Base-by-base conservation (phyloP, 2,329 filamentous ascomycete genomes). In the Pestalotiopsis sp. region DNA sequence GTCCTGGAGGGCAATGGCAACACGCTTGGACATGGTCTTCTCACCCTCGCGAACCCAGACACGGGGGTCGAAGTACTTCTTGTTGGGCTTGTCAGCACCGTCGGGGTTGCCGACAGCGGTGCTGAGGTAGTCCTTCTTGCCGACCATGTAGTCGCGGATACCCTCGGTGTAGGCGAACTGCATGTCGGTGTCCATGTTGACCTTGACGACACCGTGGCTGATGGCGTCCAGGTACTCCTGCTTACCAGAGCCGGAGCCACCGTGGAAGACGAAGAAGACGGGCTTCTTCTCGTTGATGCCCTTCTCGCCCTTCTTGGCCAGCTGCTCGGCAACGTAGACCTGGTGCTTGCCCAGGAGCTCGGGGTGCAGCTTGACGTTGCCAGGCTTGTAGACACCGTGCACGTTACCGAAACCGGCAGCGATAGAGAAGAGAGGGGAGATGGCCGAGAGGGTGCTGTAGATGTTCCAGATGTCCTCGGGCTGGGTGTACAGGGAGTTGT, bases 201-300 rank as follows among this genome's bases (percentile, higher is more conserved):
- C 96, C 92, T 99, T 99, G 86, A 98, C 92, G 76, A 99, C 95
- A 87, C 96, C 96, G 83, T 95, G 92, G 80, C 86, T 85, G 83
- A 98, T 98, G 79, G 95, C 95, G 76, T 94, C 90, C 72, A 86
- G 87, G 89, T 93, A 99, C 86, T 99, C 96, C 76, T 93, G 84
- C 87, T 97, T 97, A 81, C 88, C 88, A 74, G 93, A 97, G 75
- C 96, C 96, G 72, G 93, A 97, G 77, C 96, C 96, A 79, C 96
- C 96, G 89, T 99, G 96, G 92, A 99, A 99, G 82, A 99, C 96
- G 79, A 99, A 94, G 91, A 95, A 98, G 80, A 98, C 93, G 75
- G 96, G 96, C 92, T 98, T 89, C 76, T 88, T 85, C 59, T 62
- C 59, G 77, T 88, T 84, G 74, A 84, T 66, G 45, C 67, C 58